Percentiles rank a stretch among this genome's conserved stretches.
phyloP scores from a whole-genome alignment of 2,329 filamentous ascomycete genomes.

The Trichoderma hamatum region DNA sequence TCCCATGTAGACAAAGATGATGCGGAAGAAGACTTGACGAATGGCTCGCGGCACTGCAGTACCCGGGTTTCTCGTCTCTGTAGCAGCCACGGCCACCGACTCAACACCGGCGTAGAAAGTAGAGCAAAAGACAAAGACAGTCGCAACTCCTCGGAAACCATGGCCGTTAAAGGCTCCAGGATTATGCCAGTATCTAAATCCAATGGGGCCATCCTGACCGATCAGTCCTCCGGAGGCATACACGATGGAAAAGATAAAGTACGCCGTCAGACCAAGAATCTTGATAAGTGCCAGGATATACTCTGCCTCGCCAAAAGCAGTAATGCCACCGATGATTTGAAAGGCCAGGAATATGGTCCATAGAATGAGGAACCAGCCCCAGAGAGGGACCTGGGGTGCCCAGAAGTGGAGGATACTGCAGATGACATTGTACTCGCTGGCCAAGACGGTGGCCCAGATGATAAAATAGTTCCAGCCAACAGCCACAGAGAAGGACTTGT shows the following conservation, averaged over 20 bases:
- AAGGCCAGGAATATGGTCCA: constrained; percentile 71
- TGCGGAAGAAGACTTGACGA: constrained; percentile 63
- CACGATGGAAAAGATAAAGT: constrained; percentile 73
- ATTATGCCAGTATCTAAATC: constrained; percentile 72
- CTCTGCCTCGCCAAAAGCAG: constrained; percentile 77
- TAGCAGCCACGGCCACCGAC: constrained; percentile 64
- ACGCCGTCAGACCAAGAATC: constrained; percentile 68
- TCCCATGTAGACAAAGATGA: constrained; percentile 67
- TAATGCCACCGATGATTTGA: constrained; percentile 72
- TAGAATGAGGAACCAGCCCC: constrained; percentile 73
- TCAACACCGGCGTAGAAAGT: constrained; percentile 72
- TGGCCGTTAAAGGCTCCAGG: constrained; percentile 69
- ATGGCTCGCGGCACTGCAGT: constrained; percentile 61
- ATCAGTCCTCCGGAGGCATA: constrained; percentile 69
- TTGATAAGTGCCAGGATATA: constrained; percentile 79
- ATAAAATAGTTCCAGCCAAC: constrained; percentile 75
- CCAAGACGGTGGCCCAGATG: constrained; percentile 64
- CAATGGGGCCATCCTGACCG: constrained; percentile 60
- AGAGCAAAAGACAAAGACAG: constrained; percentile 70
- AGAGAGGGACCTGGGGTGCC: constrained; percentile 63
- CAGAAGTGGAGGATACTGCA: constrained; percentile 68
- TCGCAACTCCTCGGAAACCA: constrained; percentile 67
- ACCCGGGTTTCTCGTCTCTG: constrained; percentile 61
- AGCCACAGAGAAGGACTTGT: constrained; percentile 68
- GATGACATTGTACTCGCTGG: constrained; percentile 73